phyloP scores from a whole-genome alignment of 805 yeast species.

The Sugiyamaella floridensis region DNA sequence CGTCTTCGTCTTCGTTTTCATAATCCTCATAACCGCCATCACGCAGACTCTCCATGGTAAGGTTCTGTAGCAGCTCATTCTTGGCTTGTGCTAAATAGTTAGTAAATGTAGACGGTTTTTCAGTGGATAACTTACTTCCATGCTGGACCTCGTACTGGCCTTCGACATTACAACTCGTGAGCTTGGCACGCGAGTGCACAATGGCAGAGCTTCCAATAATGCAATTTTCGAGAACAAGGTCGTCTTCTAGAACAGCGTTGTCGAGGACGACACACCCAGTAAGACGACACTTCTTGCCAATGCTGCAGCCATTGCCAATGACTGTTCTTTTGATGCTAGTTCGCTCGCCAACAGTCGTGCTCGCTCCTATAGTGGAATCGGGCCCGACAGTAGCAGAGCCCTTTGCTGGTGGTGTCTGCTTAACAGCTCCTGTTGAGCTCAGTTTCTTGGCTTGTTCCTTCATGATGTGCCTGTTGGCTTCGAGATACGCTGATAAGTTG shows the following conservation, averaged over 20 bases:
- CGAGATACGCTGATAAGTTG: slow-evolving; percentile 75
- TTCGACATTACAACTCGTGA: slow-evolving; percentile 81
- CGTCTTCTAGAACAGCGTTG: slow-evolving; percentile 70
- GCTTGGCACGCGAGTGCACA: slow-evolving; percentile 57
- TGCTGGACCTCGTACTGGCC: slow-evolving; percentile 59
- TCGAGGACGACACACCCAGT: slow-evolving; percentile 79
- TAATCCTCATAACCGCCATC: slow-evolving; percentile 22
- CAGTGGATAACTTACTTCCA: neutral
- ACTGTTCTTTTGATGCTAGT: slow-evolving; percentile 83
- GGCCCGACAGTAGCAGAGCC: slow-evolving; percentile 71
- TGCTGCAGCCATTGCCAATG: slow-evolving; percentile 62
- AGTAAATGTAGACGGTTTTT: neutral
- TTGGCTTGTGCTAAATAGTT: slow-evolving; percentile 22
- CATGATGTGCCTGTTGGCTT: slow-evolving; percentile 76
- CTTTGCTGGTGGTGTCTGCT: slow-evolving; percentile 19
- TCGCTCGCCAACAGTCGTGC: slow-evolving; percentile 66
- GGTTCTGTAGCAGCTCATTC: slow-evolving; percentile 32
- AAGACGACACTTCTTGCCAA: slow-evolving; percentile 82
- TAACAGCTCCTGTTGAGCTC: slow-evolving; percentile 18
- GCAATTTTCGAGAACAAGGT: slow-evolving; percentile 67
- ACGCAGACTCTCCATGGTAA: slow-evolving; percentile 30
- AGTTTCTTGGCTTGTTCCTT: slow-evolving; percentile 32
- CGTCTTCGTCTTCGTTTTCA: slow-evolving; percentile 20
- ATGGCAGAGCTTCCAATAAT: slow-evolving; percentile 65
- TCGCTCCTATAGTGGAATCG: slow-evolving; percentile 71